Conservation (phyloP, 331 rosid genomes). For the Arachis monticola region DNA sequence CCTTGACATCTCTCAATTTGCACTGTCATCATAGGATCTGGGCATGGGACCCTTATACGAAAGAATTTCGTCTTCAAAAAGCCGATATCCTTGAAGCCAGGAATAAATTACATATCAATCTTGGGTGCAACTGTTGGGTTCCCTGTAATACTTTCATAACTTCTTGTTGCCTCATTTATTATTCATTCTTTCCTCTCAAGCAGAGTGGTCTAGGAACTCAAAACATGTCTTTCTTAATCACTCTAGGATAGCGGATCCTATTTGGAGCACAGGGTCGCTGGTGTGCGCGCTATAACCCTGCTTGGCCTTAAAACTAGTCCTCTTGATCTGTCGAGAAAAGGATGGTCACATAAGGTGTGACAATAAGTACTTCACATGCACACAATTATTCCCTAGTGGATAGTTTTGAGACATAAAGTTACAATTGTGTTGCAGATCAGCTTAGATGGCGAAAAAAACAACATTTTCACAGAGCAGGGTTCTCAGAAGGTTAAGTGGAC, state of each 20-base stretch:
- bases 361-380: slow-evolving; percentile 10
- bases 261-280: slow-evolving; percentile 91
- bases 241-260: slow-evolving; percentile 91
- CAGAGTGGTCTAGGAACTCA: slow-evolving; percentile 6
- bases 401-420: slow-evolving; percentile 24
- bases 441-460: slow-evolving; percentile 56
- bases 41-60: slow-evolving; percentile 71
- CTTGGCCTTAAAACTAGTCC: slow-evolving; percentile 66
- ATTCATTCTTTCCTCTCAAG: neutral
- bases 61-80: slow-evolving; percentile 46
- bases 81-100: slow-evolving; percentile 47
- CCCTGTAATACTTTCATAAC: slow-evolving; percentile 60
- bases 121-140: slow-evolving; percentile 70
- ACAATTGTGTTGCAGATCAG: slow-evolving; percentile 52
- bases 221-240: slow-evolving; percentile 29
- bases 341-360: slow-evolving; percentile 63
- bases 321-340: slow-evolving; percentile 48
- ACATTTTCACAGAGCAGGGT: slow-evolving; percentile 57
- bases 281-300: slow-evolving; percentile 44
- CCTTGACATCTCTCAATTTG: slow-evolving; percentile 4
- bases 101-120: slow-evolving; percentile 58
- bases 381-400: slow-evolving; percentile 3
- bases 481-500: slow-evolving; percentile 54
- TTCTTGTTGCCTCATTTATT: slow-evolving; percentile 14
- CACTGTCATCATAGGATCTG: slow-evolving; percentile 46